phyloP scores from a whole-genome alignment of 345 rosid genomes.

The Kandelia obovata region DNA sequence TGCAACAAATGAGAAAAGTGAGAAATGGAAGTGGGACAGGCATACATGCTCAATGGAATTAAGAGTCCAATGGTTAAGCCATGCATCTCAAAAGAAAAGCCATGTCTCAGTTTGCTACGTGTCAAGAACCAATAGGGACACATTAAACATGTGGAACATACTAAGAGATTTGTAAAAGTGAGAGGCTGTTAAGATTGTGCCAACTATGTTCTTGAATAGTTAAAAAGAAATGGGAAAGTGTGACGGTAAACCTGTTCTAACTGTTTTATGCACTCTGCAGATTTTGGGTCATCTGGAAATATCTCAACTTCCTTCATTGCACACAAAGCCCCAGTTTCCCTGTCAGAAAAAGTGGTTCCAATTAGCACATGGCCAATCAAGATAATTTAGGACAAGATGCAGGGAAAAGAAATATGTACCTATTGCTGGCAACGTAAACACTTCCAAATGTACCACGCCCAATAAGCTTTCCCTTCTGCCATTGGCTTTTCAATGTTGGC shows the following conservation, averaged over 20 bases:
- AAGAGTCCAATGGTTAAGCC: not conserved
- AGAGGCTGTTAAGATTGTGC: not conserved
- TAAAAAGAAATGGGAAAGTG: constrained; percentile 5
- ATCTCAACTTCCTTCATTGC: constrained; percentile 97
- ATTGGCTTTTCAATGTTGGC: constrained; percentile 46
- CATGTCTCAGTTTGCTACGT: no score
- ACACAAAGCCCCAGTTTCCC: constrained; percentile 94
- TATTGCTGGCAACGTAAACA: constrained; percentile 85
- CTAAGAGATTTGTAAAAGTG: not conserved
- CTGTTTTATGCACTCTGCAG: constrained; percentile 77
- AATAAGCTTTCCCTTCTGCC: constrained; percentile 96
- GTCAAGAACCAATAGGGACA: not conserved
- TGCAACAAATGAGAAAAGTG: constrained; percentile 31
- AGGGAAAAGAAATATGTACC: constrained; percentile 37
- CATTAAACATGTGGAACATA: not conserved
- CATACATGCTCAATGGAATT: not conserved
- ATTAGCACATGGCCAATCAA: constrained; percentile 18
- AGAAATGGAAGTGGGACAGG: constrained; percentile 3
- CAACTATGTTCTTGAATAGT: not conserved
- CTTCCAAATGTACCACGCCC: constrained; percentile 99
- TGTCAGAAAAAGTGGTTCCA: constrained; percentile 27
- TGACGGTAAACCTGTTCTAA: constrained; percentile 64
- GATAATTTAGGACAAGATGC: constrained; percentile 7
- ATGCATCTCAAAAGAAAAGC: not conserved
- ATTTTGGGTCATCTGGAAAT: constrained; percentile 88